phyloP scores from a whole-genome alignment of 768 basidiomycete species.

The Leccinum aurantiacum region DNA sequence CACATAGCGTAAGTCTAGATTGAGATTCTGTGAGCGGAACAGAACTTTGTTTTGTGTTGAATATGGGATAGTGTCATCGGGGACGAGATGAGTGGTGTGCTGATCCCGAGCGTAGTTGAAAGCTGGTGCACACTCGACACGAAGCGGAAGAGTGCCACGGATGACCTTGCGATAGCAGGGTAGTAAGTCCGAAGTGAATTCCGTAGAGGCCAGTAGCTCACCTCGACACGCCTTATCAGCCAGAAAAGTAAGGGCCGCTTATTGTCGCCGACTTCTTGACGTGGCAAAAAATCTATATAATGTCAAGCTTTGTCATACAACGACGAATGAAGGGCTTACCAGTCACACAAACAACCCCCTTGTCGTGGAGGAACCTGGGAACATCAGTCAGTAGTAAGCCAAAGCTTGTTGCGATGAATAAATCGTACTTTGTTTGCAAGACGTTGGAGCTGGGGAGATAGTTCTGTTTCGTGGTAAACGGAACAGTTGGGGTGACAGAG shows the following conservation, averaged over 20 bases:
- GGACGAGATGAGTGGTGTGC: conserved; percentile 63
- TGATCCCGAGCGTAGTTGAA: conserved; percentile 88
- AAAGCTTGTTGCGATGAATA: background rate
- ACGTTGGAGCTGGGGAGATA: conserved; percentile 84
- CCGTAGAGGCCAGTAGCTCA: conserved; percentile 14
- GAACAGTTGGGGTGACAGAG: conserved; percentile 72
- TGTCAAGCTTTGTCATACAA: conserved; percentile 7
- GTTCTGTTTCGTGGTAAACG: conserved; percentile 76
- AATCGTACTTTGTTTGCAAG: conserved; percentile 69
- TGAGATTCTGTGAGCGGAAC: conserved; percentile 57
- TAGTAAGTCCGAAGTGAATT: background rate
- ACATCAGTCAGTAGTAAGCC: background rate
- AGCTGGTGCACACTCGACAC: conserved; percentile 90
- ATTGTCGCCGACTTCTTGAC: conserved; percentile 41
- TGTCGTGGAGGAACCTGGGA: conserved; percentile 74
- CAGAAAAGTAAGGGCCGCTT: conserved; percentile 74
- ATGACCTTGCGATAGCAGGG: conserved; percentile 52
- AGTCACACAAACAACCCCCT: conserved; percentile 83
- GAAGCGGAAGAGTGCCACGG: conserved; percentile 76
- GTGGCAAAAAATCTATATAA: conserved; percentile 72
- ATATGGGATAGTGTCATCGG: conserved; percentile 45
- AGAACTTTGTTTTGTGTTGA: conserved; percentile 54
- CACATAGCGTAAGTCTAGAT: conserved; percentile 78
- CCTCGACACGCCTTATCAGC: conserved; percentile 82
- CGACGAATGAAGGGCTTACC: conserved; percentile 40